A percentile compares a stretch with the other conserved stretches of the same genome.
These are phyloP conservation scores for Geopyxis carbonaria DNA, from an alignment of 495 filamentous ascomycete species.

Conservation along the genomic window DNA sequence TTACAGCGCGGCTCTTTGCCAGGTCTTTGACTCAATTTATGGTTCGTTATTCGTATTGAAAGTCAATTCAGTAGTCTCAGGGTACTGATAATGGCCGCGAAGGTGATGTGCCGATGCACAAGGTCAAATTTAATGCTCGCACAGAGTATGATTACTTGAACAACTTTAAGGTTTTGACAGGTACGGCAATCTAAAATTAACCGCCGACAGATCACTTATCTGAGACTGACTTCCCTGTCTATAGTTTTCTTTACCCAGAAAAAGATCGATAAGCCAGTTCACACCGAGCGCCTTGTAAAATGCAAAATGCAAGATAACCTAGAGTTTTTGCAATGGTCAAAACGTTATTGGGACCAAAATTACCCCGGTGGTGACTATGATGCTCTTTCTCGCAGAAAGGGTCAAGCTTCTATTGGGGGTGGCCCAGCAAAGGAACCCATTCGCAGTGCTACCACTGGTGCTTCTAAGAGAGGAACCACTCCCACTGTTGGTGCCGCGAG, in stretches of 20 bases:
- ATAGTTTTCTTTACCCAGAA: constrained; percentile 53
- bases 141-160: constrained; percentile 92
- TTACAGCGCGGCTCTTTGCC: constrained; percentile 78
- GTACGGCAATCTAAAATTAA: constrained; percentile 30
- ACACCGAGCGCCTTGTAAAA: constrained; percentile 75
- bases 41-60: constrained; percentile 32
- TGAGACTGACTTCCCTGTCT: too few species aligned
- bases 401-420: constrained; percentile 42
- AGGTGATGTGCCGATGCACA: constrained; percentile 88
- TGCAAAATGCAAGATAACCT: constrained; percentile 99
- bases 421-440: constrained; percentile 28
- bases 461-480: constrained; percentile 53
- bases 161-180: constrained; percentile 94
- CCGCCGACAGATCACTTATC: too few species aligned
- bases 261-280: constrained; percentile 67
- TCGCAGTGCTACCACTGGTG: constrained; percentile 30
- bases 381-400: constrained; percentile 68
- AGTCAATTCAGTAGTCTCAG: constrained; percentile 1
- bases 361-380: constrained; percentile 95
- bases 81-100: constrained; percentile 14
- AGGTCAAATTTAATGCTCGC: constrained; percentile 96
- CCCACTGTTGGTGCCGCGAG: constrained; percentile 42
- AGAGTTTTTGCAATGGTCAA: constrained; percentile 93
- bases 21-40: constrained; percentile 95
- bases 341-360: constrained; percentile 95